Base-by-base conservation (phyloP, 257 asterid genomes). In the Henckelia pumila region DNA sequence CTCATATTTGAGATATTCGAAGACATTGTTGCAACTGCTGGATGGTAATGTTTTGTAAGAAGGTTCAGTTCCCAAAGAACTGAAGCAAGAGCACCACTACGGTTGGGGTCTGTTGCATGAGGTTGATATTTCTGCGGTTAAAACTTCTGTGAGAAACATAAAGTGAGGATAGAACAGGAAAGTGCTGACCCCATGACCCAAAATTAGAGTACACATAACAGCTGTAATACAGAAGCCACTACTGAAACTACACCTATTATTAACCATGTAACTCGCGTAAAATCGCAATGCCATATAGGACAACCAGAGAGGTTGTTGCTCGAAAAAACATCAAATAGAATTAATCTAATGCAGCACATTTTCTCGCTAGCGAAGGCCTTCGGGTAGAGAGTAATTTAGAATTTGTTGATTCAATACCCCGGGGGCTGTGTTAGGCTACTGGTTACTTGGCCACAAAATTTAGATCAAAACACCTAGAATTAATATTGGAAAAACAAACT, bases 61-160 rank as follows among this genome's bases (percentile, higher is more conserved):
- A 94, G 95, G 77, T 91, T 88, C 55, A 94, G 90, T 82, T 94
- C 99, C 99, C 99, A 94, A 59, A 91, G 95, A 52, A 94, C 97
- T 3, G 99, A 89, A 66, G 99, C 92, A 61, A 94, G 84, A 58
- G 97, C 97, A 62, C 97, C 99, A 59, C 99, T 88, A 1, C 76
- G 93, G 88, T 88, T 86, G 6, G 99, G 99, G 76, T 94, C 99
- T 56, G 78, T 60, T 22, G 87, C 96, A 59, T 82, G 73, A 56
- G 99, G 96, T 67, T 87, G 96, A 70, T 91, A 88, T 77, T 78
- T 91, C 97, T 94, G 89, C 79, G 76, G 60, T 29, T 24, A 63
- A 68, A 55, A 40, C 14, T 16, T 14, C 8, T 16, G 53, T 44
- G 53, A 47, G 53, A 47, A 47, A 47, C 21, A 47, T 4, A 47